A percentile compares a stretch with the other conserved stretches of the same genome.
These are phyloP conservation scores for Pezicula radicicola DNA, from an alignment of 2,329 filamentous ascomycete genomes.

Conservation along the genomic window DNA sequence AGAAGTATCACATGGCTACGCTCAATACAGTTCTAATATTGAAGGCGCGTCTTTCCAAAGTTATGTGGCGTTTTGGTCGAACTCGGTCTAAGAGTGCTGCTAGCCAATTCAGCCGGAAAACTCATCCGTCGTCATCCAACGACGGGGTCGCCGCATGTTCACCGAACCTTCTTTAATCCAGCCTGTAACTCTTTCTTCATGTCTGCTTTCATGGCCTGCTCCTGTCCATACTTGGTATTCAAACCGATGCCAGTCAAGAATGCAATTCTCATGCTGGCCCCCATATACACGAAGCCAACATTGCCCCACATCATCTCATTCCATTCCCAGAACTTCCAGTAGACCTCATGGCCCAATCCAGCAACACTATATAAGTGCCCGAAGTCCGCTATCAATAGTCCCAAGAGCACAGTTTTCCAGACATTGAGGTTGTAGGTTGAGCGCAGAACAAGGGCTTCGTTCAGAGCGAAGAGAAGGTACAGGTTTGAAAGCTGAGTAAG, in stretches of 20 bases:
- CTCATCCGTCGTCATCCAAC: no score
- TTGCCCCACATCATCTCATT: slow-evolving; percentile 68
- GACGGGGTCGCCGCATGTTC: neutral
- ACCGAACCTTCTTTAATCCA: neutral
- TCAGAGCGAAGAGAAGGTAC: slow-evolving; percentile 74
- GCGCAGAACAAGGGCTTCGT: slow-evolving; percentile 73
- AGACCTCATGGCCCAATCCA: slow-evolving; percentile 56
- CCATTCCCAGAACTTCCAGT: slow-evolving; percentile 55
- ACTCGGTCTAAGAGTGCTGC: no score
- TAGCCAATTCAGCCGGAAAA: no score
- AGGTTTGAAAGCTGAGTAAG: slow-evolving; percentile 75
- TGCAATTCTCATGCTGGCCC: slow-evolving; percentile 55
- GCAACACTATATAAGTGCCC: slow-evolving; percentile 70
- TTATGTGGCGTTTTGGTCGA: no score
- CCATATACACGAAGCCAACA: slow-evolving; percentile 67
- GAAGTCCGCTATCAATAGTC: slow-evolving; percentile 70
- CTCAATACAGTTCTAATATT: no score
- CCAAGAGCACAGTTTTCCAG: slow-evolving; percentile 66
- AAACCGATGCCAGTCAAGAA: slow-evolving; percentile 59
- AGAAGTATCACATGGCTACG: no score
- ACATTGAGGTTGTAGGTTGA: slow-evolving; percentile 65
- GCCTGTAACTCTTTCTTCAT: slow-evolving; percentile 5
- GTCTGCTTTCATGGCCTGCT: slow-evolving; percentile 9
- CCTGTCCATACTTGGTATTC: slow-evolving; percentile 17
- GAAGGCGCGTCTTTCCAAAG: no score